Base-by-base conservation (phyloP, 257 asterid species). In the Leptodermis oblonga region DNA sequence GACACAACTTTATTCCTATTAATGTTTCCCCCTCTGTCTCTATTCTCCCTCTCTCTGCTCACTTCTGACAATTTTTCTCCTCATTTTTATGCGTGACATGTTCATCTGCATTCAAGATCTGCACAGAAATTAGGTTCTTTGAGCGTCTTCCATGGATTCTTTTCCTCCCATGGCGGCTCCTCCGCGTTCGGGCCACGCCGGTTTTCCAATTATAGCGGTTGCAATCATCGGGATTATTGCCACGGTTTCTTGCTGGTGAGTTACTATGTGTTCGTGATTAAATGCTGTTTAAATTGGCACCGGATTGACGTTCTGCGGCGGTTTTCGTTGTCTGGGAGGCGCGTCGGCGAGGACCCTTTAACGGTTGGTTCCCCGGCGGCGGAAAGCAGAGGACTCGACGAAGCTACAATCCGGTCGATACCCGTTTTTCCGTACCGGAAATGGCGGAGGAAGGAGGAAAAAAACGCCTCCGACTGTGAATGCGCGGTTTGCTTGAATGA, bases 271-370 rank as follows among this genome's bases (percentile, higher is more conserved):
- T 90, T 93, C 68, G 95, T 87, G 49, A 93, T 90, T 78, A 93
- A 93, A 68, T 90, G 97, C 76, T 90, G 98, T 86, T 69, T 90
- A 30, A 90, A 65, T 79, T 88, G 97, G 96, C 94, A 88, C 78
- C 56, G 95, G 7, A 85, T 89, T 77, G 98, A 90, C 48, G 79
- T 93, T 0, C 58, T 88, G 0, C 25, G 85, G 41, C 87, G 92
- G 20, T 82, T 87, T 65, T 83, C 96, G 0, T 61, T 85, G 79
- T 87, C 96, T 23, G 62, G 85, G 37, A 64, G 86, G 18, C 85
- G 82, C 2, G 72, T 33, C 1, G 74, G 56, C n/a, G 84, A 88
- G 17, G 82, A 80, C 81, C 83, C 85, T 41, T 33, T 68, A 1
- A n/a, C 63, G 63, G 73, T 37, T 12, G 28, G 69, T 60, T 76